Percentiles rank a stretch among this genome's conserved stretches.
These are phyloP conservation scores for Benincasa hispida DNA, from an alignment of 306 rosid species.

Conservation along the genomic window DNA sequence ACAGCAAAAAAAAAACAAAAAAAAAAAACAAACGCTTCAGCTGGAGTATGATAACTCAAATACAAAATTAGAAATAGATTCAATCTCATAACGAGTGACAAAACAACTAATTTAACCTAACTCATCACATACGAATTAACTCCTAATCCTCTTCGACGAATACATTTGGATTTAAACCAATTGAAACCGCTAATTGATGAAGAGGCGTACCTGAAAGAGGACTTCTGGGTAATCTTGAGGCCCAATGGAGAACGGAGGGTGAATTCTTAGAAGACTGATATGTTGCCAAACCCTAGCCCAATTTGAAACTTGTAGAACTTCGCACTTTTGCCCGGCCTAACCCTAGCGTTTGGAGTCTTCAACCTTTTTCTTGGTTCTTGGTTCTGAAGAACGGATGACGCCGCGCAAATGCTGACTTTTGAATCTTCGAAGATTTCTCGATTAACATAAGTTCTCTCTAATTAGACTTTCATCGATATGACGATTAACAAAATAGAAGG, in stretches of 20 bases:
- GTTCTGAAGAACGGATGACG: neutral
- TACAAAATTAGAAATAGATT: neutral
- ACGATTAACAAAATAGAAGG: too few relatives aligned
- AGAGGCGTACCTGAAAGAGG: neutral
- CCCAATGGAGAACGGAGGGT: neutral
- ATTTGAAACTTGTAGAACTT: neutral
- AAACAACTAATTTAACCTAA: neutral
- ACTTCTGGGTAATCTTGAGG: neutral
- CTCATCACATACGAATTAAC: neutral
- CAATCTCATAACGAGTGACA: neutral
- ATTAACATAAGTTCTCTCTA: too few relatives aligned
- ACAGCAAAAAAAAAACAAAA: too few relatives aligned
- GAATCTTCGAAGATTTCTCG: neutral
- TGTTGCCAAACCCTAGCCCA: neutral
- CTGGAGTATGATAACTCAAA: too few relatives aligned
- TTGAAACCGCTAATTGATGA: neutral
- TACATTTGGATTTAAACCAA: neutral
- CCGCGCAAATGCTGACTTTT: neutral
- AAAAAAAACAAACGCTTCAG: too few relatives aligned
- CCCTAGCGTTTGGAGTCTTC: neutral
- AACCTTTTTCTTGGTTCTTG: neutral
- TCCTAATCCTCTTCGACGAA: neutral
- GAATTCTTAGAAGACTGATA: neutral
- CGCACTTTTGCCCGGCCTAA: neutral
- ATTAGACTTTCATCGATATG: too few relatives aligned